A percentile compares a stretch with the other conserved stretches of the same genome.
phyloP scores from a whole-genome alignment of 805 yeast genomes.

The Lachancea dasiensis region DNA sequence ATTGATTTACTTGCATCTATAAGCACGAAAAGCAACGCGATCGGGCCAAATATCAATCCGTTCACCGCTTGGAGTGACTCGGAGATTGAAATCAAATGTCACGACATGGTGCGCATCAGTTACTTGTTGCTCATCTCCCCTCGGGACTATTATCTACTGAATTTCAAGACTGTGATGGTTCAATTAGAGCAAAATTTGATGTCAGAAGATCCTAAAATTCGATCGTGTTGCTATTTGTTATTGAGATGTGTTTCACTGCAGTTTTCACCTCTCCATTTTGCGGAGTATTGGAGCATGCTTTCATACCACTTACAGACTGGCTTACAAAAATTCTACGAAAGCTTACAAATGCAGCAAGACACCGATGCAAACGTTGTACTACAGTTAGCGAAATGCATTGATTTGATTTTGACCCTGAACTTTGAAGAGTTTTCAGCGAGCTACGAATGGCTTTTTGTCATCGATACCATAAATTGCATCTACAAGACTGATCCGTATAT shows the following conservation, averaged over 20 bases:
- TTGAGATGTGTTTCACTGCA: slow-evolving; percentile 60
- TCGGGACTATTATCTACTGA: slow-evolving; percentile 45
- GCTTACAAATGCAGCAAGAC: slow-evolving; percentile 24
- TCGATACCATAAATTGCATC: slow-evolving; percentile 57
- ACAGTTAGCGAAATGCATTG: slow-evolving; percentile 72
- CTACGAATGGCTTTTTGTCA: slow-evolving; percentile 80
- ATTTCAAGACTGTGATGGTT: slow-evolving; percentile 43
- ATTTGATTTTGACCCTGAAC: slow-evolving; percentile 58
- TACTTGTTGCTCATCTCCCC: slow-evolving; percentile 60
- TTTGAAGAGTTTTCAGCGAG: slow-evolving; percentile 69
- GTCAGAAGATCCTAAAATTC: slow-evolving; percentile 26
- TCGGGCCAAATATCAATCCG: slow-evolving; percentile 46
- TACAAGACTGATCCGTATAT: slow-evolving; percentile 34
- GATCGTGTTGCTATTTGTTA: slow-evolving; percentile 39
- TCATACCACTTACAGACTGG: slow-evolving; percentile 50
- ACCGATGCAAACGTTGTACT: slow-evolving; percentile 34
- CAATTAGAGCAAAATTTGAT: slow-evolving; percentile 37
- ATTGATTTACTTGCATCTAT: slow-evolving; percentile 24
- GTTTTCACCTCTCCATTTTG: slow-evolving; percentile 57
- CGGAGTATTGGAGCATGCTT: slow-evolving; percentile 64
- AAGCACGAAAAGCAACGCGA: slow-evolving; percentile 37
- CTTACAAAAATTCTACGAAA: slow-evolving; percentile 28
- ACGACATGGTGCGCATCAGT: slow-evolving; percentile 55
- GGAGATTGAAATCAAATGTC: slow-evolving; percentile 48
- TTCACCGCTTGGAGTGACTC: slow-evolving; percentile 68